Evolutionary conservation across 2,329 filamentous ascomycete genomes (phyloP), one percentile per base, ranked within the genome.

Genomic region (Talaromyces atroroseus): DNA sequence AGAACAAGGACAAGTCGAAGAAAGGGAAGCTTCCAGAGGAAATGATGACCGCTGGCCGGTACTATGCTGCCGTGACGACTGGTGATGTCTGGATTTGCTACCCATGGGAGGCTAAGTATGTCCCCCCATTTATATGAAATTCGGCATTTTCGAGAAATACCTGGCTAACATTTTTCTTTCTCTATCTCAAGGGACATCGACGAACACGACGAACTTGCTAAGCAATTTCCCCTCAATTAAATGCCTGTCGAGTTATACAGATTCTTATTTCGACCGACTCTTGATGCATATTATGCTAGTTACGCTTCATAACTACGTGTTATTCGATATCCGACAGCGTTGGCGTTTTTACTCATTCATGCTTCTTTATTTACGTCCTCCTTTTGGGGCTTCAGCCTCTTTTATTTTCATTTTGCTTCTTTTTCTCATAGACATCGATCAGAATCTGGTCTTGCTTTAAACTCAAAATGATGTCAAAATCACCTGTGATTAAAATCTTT

Each of bases 1-100:
- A 63, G 86, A 99, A 99, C 82, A 99, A 99, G 84, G 85, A 96
- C 76, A 97, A 99, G 83, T 62, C 78, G 55, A 99, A 99, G 86
- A 96, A 96, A 82, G 94, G 94, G 54, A 76, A 76, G 20, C 80
- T 99, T 56, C 92, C 94, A 11, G 68, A 83, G 20, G 85, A 90
- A 38, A 90, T 97, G 82, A 79, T 92, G 62, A 76, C 80, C 42
- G 76, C 85, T 55, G 82, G 82, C 57, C 81, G 87, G 66, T 99
- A 99, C 76, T 75, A 88, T 63, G 94, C 94, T 21, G 90, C 94
- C 21, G 80, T 87, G 69, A 97, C 92, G 5, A 89, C 95, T 32
- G 83, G 82, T n/a, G 92, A 99, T 75, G 87, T 91, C 63, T 99
- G 94, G 94, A 97, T 97, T 72, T 95, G 90, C 81, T 99, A 99